Evolutionary conservation across 495 filamentous ascomycete species (phyloP).

Genomic region (Penicillium simplicissimum): DNA sequence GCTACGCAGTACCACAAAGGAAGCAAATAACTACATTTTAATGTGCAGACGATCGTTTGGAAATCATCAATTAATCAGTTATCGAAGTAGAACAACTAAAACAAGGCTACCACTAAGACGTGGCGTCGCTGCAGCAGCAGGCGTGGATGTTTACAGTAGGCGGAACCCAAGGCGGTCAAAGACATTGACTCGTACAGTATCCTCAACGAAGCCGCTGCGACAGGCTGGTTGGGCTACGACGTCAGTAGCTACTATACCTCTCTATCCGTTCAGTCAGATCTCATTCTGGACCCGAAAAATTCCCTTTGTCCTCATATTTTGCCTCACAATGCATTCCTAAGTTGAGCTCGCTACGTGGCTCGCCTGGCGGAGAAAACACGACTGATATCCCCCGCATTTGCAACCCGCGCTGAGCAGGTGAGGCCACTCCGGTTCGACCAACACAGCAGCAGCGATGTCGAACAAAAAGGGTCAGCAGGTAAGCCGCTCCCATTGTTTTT

Average conservation of each 20-base stretch:
- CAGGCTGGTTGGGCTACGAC: not conserved
- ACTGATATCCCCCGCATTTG: constrained; percentile 25
- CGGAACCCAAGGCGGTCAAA: not conserved
- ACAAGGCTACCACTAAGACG: not conserved
- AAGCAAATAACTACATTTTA: not conserved
- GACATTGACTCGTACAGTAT: not conserved
- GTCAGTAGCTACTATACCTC: not conserved
- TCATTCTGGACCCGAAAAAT: not conserved
- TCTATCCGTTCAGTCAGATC: not conserved
- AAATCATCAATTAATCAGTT: not conserved
- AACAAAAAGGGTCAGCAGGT: constrained; percentile 78
- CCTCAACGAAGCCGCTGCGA: not conserved
- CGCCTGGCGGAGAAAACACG: constrained; percentile 21
- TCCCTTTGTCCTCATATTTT: not conserved
- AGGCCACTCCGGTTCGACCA: constrained; percentile 20
- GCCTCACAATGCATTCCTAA: constrained; percentile 18
- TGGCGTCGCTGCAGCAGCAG: not conserved
- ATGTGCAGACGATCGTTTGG: not conserved
- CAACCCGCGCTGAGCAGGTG: constrained; percentile 27
- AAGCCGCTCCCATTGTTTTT: constrained; percentile 27
- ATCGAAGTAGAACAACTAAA: not conserved
- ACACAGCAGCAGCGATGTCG: constrained; percentile 34
- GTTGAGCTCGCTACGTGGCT: constrained; percentile 16
- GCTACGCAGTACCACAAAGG: not conserved
- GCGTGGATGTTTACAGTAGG: not conserved